Evolutionary conservation across 768 basidiomycete species (phyloP), one percentile per base, ranked within the genome.

Genomic region (Serendipita sp.): DNA sequence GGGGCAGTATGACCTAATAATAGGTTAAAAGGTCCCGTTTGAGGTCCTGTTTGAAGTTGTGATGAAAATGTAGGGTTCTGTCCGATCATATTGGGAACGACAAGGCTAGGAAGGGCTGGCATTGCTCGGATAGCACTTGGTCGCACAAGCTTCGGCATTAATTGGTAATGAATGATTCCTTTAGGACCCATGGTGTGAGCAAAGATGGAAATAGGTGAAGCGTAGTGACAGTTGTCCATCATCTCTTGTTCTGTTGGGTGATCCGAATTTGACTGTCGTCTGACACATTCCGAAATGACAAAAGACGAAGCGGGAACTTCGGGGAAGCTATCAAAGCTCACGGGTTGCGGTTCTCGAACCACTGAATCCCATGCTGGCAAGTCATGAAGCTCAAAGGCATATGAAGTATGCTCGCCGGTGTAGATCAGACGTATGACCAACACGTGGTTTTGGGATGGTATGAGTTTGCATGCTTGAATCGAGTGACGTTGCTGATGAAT

Each of bases 101-200:
- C 35, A n/a, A 8, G 30, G 8, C 10, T 35, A 8, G 56, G 37
- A 8, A 11, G 56, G 3, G 10, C 10, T 3, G 56, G 24, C 8
- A 30, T 10, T 51, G 48, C 48, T 8, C n/a, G 7, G 7, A 51
- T 18, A 5, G 18, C 30, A 32, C 18, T 18, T n/a, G 48, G 48
- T 8, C 48, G 48, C 24, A 60, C 34, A n/a, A 38, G 37, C 32
- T 34, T n/a, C 10, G 56, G 56, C 10, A 34, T 30, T 32, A 60
- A 11, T 37, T 60, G 56, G n/a, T 38, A 60, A 30, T 60, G 56
- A 10, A 60, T 60, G 37, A 60, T 60, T 8, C 56, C 56, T 38
- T 60, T 60, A n/a, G 56, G 56, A 11, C 56, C 30, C 30, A 60
- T 38, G n/a, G 56, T 60, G 34, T 60, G 56, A 34, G 56, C 56